phyloP scores from a whole-genome alignment of 2,329 filamentous ascomycete genomes.

The Colletotrichum spinosum region DNA sequence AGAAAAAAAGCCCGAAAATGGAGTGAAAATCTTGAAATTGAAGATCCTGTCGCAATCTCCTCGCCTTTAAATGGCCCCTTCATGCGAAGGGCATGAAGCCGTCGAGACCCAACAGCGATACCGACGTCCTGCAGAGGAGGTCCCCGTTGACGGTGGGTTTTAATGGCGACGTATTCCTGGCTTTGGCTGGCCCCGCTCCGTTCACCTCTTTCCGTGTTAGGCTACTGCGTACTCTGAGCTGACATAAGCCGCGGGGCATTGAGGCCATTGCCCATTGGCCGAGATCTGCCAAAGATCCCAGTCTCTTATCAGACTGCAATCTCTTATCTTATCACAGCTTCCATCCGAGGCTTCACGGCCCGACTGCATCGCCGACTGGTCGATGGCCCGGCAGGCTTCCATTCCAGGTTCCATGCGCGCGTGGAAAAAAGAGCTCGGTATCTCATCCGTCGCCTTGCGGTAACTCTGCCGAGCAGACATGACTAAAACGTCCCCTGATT shows the following conservation, averaged over 20 bases:
- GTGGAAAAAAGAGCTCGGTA: not conserved
- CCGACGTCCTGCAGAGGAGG: constrained; percentile 6
- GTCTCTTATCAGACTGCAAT: too few relatives aligned
- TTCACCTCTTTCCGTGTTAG: too few relatives aligned
- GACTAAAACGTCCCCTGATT: constrained; percentile 31
- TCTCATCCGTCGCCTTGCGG: constrained; percentile 12
- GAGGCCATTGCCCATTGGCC: too few relatives aligned
- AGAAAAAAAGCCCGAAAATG: not conserved
- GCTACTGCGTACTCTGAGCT: too few relatives aligned
- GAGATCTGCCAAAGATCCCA: too few relatives aligned
- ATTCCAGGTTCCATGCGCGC: too few relatives aligned
- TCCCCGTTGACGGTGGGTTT: constrained; percentile 19
- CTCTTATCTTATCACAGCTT: too few relatives aligned
- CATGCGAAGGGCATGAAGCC: constrained; percentile 34
- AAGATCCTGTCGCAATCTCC: constrained; percentile 14
- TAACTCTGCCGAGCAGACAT: constrained; percentile 8
- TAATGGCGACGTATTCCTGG: constrained; percentile 30
- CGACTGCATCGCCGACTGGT: too few relatives aligned
- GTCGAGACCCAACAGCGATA: constrained; percentile 1
- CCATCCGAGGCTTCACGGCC: too few relatives aligned
- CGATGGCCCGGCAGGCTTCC: too few relatives aligned
- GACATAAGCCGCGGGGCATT: too few relatives aligned
- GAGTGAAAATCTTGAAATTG: not conserved
- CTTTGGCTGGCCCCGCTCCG: not conserved
- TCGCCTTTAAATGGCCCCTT: constrained; percentile 15